Evolutionary conservation across 805 yeast species (phyloP), one percentile per base, ranked within the genome.

Genomic region (Wickerhamiella nectarea): DNA sequence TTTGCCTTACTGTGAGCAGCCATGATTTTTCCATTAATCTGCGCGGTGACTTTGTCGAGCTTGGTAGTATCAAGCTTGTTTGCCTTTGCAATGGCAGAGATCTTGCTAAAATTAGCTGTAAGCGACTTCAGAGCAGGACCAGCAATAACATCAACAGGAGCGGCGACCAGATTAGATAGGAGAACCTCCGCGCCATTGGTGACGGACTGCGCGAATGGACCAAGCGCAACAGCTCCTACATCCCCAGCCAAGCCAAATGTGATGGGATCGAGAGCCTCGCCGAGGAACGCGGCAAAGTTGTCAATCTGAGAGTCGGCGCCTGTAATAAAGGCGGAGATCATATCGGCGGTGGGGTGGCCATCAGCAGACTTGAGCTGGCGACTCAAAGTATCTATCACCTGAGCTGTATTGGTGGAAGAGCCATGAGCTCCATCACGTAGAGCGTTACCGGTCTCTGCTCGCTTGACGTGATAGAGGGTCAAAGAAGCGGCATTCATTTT

Each of bases 241-340:
- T 44, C 50, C 35, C 51, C 48, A n/a, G 58, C 44, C 14, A 52
- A 29, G 17, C 62, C 61, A 10, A 45, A 46, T 19, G 59, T 53
- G 12, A 52, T 10, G 8, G 54, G 51, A 14, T 47, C 45, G 8
- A 50, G 43, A n/a, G 48, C 49, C 29, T 38, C 38, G 25, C 48
- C 44, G 25, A 50, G 43, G 26, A 50, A 44, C 19, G 55, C 56
- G 19, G 53, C 49, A 8, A 49, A 46, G 45, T 59, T 59, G 44
- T 59, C 62, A 42, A 55, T 48, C 49, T 59, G 63, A 18, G 57
- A 55, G 46, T 59, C 64, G 15, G 56, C 47, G 24, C 62, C 63
- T 15, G 61, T 55, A 41, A 60, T 54, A 38, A 47, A 43, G 24
- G 53, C 54, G 18, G 46, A 28, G 34, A 53, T 41, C 22, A 39